These are phyloP conservation scores for Metschnikowia henanensis DNA, from an alignment of 805 yeast genomes.

Conservation along the genomic window DNA sequence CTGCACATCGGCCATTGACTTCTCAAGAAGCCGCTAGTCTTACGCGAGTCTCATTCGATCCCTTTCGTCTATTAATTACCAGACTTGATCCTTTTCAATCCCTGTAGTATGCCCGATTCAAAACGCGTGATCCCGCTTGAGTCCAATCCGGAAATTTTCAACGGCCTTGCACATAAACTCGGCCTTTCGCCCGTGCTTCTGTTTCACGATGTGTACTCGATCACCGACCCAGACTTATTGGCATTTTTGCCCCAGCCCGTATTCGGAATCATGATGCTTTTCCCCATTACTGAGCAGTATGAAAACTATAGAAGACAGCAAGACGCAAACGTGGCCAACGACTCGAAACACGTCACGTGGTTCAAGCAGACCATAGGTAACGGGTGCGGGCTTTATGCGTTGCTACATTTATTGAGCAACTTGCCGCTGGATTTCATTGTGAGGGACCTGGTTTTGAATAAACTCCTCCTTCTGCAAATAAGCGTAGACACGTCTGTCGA, in stretches of 20 bases:
- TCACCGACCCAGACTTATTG: slow-evolving; percentile 80
- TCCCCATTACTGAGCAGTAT: slow-evolving; percentile 70
- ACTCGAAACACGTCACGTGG: slow-evolving; percentile 56
- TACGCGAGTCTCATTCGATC: too few species aligned
- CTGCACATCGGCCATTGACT: not conserved
- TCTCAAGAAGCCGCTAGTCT: too few species aligned
- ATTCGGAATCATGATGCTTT: slow-evolving; percentile 71
- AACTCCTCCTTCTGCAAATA: slow-evolving; percentile 25
- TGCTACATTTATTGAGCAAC: slow-evolving; percentile 60
- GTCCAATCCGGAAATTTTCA: slow-evolving; percentile 84
- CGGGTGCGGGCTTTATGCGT: slow-evolving; percentile 91
- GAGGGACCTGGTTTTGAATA: slow-evolving; percentile 32
- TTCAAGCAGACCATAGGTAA: slow-evolving; percentile 80
- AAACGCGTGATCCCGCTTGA: slow-evolving; percentile 76
- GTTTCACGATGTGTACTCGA: slow-evolving; percentile 81
- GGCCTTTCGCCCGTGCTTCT: slow-evolving; percentile 62
- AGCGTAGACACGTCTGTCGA: slow-evolving; percentile 21
- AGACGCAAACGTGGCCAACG: slow-evolving; percentile 36
- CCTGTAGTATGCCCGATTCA: slow-evolving; percentile 15
- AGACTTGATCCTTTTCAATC: too few species aligned
- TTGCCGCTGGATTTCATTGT: slow-evolving; percentile 47
- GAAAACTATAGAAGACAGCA: slow-evolving; percentile 49
- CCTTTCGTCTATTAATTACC: too few species aligned
- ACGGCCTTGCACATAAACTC: slow-evolving; percentile 60
- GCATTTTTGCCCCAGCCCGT: slow-evolving; percentile 82